Conservation (phyloP, 768 basidiomycete genomes). For the Tubosaeta sp. region DNA sequence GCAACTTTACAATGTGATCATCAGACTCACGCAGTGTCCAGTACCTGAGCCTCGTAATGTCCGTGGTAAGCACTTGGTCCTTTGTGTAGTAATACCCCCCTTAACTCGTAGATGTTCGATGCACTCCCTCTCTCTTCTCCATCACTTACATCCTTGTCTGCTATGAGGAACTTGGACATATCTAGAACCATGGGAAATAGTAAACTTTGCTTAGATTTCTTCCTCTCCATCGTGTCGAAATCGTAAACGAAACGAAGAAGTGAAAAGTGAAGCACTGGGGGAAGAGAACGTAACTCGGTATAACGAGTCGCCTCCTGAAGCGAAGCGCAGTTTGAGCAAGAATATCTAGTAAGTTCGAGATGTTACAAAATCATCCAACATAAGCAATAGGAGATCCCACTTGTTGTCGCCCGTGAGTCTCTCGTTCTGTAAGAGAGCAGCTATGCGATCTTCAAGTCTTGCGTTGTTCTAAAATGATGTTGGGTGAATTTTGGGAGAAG, state of each 20-base stretch:
- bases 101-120: constrained; percentile 66
- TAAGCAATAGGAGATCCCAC: constrained; percentile 36
- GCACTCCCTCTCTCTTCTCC: constrained; percentile 13
- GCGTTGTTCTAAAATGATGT: constrained; percentile 51
- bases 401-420: constrained; percentile 77
- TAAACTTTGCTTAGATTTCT: constrained; percentile 80
- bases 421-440: constrained; percentile 65
- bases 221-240: constrained; percentile 68
- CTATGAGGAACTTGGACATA: constrained; percentile 60
- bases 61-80: constrained; percentile 91
- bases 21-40: constrained; percentile 57
- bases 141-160: constrained; percentile 23
- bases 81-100: constrained; percentile 84
- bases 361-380: not conserved
- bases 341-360: constrained; percentile 50
- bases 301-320: constrained; percentile 80
- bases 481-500: not conserved
- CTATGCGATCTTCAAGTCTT: constrained; percentile 69
- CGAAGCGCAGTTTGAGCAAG: constrained; percentile 67
- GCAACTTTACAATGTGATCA: not conserved
- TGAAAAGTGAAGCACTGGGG: constrained; percentile 89
- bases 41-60: constrained; percentile 84
- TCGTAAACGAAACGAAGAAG: constrained; percentile 93
- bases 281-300: constrained; percentile 64
- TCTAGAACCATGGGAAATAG: constrained; percentile 71